These are phyloP conservation scores for Psilocybe subaeruginosa DNA, from an alignment of 768 basidiomycete species.

Conservation along the genomic window DNA sequence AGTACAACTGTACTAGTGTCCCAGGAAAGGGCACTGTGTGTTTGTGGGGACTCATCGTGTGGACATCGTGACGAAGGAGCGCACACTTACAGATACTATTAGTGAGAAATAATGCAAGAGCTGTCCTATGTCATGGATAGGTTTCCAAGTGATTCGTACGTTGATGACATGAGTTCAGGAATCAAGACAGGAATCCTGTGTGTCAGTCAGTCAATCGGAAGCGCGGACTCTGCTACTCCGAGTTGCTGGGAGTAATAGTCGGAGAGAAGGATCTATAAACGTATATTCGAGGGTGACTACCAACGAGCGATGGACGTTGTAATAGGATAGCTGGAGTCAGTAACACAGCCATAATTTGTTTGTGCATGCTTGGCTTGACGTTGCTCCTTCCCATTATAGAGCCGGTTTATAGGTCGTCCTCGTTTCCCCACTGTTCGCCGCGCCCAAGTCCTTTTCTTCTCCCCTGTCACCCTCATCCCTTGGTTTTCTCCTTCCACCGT, in stretches of 20 bases:
- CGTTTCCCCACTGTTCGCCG: conserved; percentile 18
- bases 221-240: background rate
- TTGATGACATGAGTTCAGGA: no score
- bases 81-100: no score
- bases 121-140: no score
- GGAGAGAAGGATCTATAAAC: background rate
- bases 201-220: no score
- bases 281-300: background rate
- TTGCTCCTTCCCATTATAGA: conserved; percentile 21
- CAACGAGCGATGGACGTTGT: background rate
- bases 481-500: conserved; percentile 12
- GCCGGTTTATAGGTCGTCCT: conserved; percentile 9
- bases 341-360: conserved; percentile 6
- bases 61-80: no score
- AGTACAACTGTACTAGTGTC: background rate
- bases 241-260: background rate
- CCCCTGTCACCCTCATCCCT: conserved; percentile 21
- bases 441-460: conserved; percentile 13
- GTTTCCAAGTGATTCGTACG: no score
- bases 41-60: no score
- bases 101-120: no score
- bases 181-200: no score
- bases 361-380: conserved; percentile 22
- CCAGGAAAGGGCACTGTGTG: background rate
- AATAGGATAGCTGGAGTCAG: background rate